Evolutionary conservation across 2,329 filamentous ascomycete species (phyloP).

Genomic region (Aspergillus floridensis): DNA sequence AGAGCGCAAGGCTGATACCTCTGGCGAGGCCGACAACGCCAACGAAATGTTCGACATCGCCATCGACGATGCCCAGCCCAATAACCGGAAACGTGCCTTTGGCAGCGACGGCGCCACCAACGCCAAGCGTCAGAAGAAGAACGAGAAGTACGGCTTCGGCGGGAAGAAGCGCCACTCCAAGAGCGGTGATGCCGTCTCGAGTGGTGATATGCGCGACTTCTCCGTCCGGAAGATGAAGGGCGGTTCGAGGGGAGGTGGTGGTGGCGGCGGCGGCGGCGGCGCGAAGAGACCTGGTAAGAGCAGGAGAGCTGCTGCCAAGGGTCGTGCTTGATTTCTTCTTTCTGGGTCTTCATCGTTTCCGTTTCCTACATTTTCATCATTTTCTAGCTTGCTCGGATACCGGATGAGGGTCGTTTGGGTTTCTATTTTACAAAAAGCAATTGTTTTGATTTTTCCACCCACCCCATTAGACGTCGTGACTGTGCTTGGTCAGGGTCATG

Average conservation of each 20-base stretch:
- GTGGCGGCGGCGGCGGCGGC: conserved; percentile 18
- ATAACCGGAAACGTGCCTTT: conserved; percentile 45
- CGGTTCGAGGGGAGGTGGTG: conserved; percentile 28
- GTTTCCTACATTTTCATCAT: background rate
- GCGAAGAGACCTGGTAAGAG: conserved; percentile 53
- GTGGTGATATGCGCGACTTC: conserved; percentile 76
- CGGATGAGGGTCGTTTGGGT: conserved; percentile 7
- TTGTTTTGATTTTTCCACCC: background rate
- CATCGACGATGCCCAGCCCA: conserved; percentile 66
- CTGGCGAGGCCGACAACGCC: conserved; percentile 64
- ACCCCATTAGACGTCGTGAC: background rate
- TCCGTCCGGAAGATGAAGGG: conserved; percentile 82
- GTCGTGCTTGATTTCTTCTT: conserved; percentile 17
- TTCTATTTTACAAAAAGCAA: conserved; percentile 2
- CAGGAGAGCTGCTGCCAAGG: conserved; percentile 41
- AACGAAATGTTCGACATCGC: conserved; percentile 89
- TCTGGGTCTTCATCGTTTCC: background rate
- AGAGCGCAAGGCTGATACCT: conserved; percentile 74
- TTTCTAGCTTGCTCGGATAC: conserved; percentile 11
- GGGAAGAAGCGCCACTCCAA: conserved; percentile 92
- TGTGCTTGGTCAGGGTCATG: background rate
- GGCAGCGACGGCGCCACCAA: conserved; percentile 43
- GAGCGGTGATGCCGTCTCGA: conserved; percentile 83
- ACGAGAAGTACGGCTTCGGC: conserved; percentile 91
- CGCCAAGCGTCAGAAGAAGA: conserved; percentile 83